phyloP scores from a whole-genome alignment of 208 protist genomes.

The Trypanosoma grayi region DNA sequence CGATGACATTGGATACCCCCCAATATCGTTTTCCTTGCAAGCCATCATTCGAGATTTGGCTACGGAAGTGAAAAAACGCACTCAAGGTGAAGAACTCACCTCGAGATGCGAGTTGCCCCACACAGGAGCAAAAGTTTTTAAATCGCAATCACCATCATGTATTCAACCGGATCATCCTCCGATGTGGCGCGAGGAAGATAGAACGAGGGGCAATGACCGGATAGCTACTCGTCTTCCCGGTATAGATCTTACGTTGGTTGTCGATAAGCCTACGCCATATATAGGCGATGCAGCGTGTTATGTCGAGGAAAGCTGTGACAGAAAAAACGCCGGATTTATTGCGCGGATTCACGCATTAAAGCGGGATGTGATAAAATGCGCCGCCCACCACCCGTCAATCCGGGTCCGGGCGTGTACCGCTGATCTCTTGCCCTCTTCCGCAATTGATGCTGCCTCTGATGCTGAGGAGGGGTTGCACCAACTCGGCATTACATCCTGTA shows the following conservation, averaged over 20 bases:
- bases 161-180: not conserved
- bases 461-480: not conserved
- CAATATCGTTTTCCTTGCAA: constrained; percentile 18
- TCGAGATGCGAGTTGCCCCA: no score
- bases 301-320: not conserved
- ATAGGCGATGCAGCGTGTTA: not conserved
- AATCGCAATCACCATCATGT: not conserved
- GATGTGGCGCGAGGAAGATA: not conserved
- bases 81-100: not conserved
- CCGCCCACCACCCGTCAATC: not conserved
- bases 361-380: not conserved
- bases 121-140: no score
- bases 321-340: not conserved
- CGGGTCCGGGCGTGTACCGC: not conserved
- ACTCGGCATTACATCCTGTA: not conserved
- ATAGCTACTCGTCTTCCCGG: not conserved
- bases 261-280: not conserved
- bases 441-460: not conserved
- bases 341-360: constrained; percentile 1
- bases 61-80: not conserved
- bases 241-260: not conserved
- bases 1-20: constrained; percentile 14
- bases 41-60: constrained; percentile 6
- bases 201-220: not conserved
- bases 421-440: not conserved